A percentile compares a stretch with the other conserved stretches of the same genome.
Evolutionary conservation across 768 basidiomycete species (phyloP).

Genomic region (Clitopilus passeckerianus): DNA sequence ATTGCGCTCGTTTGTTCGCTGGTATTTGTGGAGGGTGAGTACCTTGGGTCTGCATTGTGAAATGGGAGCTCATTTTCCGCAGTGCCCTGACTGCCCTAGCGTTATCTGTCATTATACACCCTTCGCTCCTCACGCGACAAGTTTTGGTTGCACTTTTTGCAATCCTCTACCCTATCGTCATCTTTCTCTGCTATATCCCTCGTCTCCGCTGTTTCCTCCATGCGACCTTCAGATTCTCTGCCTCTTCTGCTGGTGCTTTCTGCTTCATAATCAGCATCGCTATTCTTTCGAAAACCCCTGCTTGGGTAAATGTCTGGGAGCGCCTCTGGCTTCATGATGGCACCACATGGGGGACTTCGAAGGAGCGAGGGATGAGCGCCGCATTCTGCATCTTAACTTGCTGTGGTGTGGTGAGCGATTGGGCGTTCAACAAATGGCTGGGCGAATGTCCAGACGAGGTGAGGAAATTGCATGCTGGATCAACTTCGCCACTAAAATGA

Average conservation of each 20-base stretch:
- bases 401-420: constrained; percentile 46
- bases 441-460: constrained; percentile 73
- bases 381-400: constrained; percentile 48
- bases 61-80: constrained; percentile 23
- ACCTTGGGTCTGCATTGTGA: constrained; percentile 34
- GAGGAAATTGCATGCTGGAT: constrained; percentile 8
- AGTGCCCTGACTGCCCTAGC: constrained; percentile 11
- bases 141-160: constrained; percentile 35
- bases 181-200: constrained; percentile 37
- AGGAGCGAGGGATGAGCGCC: constrained; percentile 57
- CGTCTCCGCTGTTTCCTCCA: constrained; percentile 41
- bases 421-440: constrained; percentile 45
- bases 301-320: constrained; percentile 63
- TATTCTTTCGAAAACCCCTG: constrained; percentile 39
- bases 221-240: constrained; percentile 42
- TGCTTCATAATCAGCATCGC: constrained; percentile 50
- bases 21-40: constrained; percentile 54
- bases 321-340: constrained; percentile 49
- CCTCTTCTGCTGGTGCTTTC: constrained; percentile 52
- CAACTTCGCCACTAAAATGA: constrained; percentile 1
- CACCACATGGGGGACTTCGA: constrained; percentile 45
- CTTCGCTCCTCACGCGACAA: constrained; percentile 32
- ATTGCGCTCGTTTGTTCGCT: constrained; percentile 40
- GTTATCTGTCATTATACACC: constrained; percentile 15
- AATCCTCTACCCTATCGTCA: constrained; percentile 32